Conservation (phyloP, 2,329 filamentous ascomycete genomes). For the Paecilomyces dactylethromorphus region DNA sequence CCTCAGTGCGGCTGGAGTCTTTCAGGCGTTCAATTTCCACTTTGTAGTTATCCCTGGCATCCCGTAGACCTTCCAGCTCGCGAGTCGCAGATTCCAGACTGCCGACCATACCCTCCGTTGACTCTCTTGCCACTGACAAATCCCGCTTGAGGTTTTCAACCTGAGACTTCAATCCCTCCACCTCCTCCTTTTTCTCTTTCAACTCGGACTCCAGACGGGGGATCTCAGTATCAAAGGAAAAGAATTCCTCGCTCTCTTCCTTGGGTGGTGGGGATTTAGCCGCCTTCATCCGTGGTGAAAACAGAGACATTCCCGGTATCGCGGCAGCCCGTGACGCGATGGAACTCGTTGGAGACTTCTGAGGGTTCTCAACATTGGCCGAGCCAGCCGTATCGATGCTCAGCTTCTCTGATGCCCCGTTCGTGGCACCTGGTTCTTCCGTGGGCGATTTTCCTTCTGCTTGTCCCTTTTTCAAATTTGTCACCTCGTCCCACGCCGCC, state of each 20-base stretch:
- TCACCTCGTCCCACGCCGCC: constrained; percentile 58
- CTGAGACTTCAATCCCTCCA: constrained; percentile 63
- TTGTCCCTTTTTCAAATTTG: constrained; percentile 41
- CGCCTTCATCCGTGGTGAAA: constrained; percentile 30
- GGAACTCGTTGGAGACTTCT: constrained; percentile 25
- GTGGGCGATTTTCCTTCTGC: constrained; percentile 26
- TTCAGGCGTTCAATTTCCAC: constrained; percentile 40
- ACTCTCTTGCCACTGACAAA: constrained; percentile 64
- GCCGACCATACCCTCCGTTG: constrained; percentile 57
- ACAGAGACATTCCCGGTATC: constrained; percentile 29
- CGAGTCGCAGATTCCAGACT: constrained; percentile 62
- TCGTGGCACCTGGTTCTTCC: constrained; percentile 23
- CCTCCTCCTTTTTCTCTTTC: constrained; percentile 62
- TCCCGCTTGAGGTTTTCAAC: constrained; percentile 64
- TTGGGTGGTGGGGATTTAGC: constrained; percentile 23
- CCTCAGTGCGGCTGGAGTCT: constrained; percentile 33
- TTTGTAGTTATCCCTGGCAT: constrained; percentile 46
- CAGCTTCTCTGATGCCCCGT: constrained; percentile 12
- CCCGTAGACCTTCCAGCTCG: constrained; percentile 53
- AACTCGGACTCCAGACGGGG: constrained; percentile 73
- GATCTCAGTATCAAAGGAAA: constrained; percentile 85
- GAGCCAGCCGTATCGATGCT: constrained; percentile 8
- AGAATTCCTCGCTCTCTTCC: constrained; percentile 63
- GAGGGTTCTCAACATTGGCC: constrained; percentile 9
- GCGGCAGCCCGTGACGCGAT: constrained; percentile 24